Evolutionary conservation across 495 filamentous ascomycete genomes (phyloP).

Genomic region (Penicillium parvum): DNA sequence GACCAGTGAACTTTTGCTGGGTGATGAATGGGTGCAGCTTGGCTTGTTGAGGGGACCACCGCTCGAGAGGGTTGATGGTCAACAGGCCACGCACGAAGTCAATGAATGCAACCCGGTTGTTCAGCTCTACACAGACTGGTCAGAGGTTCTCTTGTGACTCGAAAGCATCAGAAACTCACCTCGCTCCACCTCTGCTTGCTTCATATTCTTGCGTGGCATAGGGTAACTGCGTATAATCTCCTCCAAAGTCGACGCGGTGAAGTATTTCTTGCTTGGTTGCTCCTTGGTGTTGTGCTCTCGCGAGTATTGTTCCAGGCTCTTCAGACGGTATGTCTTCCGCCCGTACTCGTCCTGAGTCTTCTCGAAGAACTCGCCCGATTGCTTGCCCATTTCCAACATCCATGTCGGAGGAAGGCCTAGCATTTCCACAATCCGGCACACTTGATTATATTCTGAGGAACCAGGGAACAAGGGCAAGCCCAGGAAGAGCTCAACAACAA

Average conservation of each 20-base stretch:
- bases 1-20: slow-evolving; percentile 92
- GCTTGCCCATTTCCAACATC: slow-evolving; percentile 99
- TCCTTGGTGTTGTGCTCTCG: slow-evolving; percentile 93
- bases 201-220: slow-evolving; percentile 99
- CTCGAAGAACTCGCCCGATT: slow-evolving; percentile 96
- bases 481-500: slow-evolving; percentile 96
- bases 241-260: slow-evolving; percentile 85
- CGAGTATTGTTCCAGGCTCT: slow-evolving; percentile 96
- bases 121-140: slow-evolving; percentile 69
- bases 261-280: slow-evolving; percentile 99
- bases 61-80: slow-evolving; percentile 91
- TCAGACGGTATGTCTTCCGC: slow-evolving; percentile 82
- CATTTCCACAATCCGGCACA: slow-evolving; percentile 97
- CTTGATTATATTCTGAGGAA: slow-evolving; percentile 98
- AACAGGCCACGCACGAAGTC: slow-evolving; percentile 96
- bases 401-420: slow-evolving; percentile 92
- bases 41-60: slow-evolving; percentile 97
- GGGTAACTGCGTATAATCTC: slow-evolving; percentile 97
- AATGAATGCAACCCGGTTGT: slow-evolving; percentile 96
- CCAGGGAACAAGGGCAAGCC: slow-evolving; percentile 94
- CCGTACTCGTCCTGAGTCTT: slow-evolving; percentile 91
- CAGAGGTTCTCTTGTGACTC: slow-evolving; percentile 12
- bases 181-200: slow-evolving; percentile 91
- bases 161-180: slow-evolving; percentile 52
- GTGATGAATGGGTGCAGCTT: slow-evolving; percentile 99